phyloP scores from a whole-genome alignment of 2,329 filamentous ascomycete species.

The Ceratocystis alfenasii region DNA sequence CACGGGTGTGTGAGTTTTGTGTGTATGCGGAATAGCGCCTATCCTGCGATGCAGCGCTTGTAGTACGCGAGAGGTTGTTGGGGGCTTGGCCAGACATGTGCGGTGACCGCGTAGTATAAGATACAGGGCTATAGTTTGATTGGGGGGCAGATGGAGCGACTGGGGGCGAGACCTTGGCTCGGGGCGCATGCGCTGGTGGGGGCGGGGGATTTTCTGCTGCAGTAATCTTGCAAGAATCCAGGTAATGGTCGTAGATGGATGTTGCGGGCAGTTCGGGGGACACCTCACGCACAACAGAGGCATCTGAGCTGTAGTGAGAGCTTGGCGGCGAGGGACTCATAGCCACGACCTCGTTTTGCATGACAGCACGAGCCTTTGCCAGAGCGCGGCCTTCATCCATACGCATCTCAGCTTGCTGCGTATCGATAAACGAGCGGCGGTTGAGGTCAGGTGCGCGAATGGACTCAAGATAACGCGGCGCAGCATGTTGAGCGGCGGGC shows the following conservation, averaged over 20 bases:
- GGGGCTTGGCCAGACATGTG: slow-evolving; percentile 10
- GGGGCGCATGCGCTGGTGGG: neutral
- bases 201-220: neutral
- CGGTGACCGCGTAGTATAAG: slow-evolving; percentile 12
- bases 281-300: slow-evolving; percentile 17
- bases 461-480: slow-evolving; percentile 34
- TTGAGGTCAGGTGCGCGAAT: slow-evolving; percentile 38
- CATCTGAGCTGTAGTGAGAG: slow-evolving; percentile 17
- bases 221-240: neutral
- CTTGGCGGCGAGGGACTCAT: slow-evolving; percentile 19
- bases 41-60: slow-evolving; percentile 26
- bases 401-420: slow-evolving; percentile 48
- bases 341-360: neutral
- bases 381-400: slow-evolving; percentile 49
- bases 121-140: slow-evolving; percentile 17
- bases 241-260: slow-evolving; percentile 13
- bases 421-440: slow-evolving; percentile 46
- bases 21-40: slow-evolving; percentile 25
- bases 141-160: slow-evolving; percentile 4
- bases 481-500: slow-evolving; percentile 22
- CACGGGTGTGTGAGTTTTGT: slow-evolving; percentile 15
- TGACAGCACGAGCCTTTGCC: slow-evolving; percentile 33
- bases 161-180: slow-evolving; percentile 7
- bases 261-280: slow-evolving; percentile 15
- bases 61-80: slow-evolving; percentile 24